Percentiles rank a stretch among this genome's conserved stretches.
phyloP scores from a whole-genome alignment of 169 alveolate species.

The Eimeria necatrix region DNA sequence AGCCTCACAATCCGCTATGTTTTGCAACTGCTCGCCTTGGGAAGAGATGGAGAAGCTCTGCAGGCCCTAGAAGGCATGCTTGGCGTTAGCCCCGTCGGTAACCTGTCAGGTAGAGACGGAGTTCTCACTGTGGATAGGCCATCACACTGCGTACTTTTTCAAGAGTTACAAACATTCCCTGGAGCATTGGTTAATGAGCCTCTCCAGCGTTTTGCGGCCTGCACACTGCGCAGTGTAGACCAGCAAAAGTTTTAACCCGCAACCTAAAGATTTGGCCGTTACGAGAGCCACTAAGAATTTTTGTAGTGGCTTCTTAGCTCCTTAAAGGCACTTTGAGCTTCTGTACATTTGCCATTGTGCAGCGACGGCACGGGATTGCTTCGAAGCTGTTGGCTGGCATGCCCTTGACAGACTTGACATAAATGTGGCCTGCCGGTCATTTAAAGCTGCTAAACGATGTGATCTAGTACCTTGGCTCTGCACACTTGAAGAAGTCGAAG shows the following conservation, averaged over 20 bases:
- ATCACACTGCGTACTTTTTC: neutral
- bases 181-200: neutral
- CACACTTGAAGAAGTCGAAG: slow-evolving; percentile 23
- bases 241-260: neutral
- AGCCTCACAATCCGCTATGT: slow-evolving; percentile 25
- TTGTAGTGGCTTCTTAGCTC: neutral
- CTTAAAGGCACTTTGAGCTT: neutral
- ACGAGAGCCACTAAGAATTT: neutral
- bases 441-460: slow-evolving; percentile 4
- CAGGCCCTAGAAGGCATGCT: neutral
- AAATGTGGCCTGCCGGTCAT: neutral
- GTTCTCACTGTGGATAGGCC: neutral
- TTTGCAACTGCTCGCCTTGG: slow-evolving; percentile 15
- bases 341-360: neutral
- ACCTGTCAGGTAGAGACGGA: neutral
- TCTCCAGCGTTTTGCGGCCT: neutral
- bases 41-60: neutral
- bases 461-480: slow-evolving; percentile 20
- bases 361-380: slow-evolving; percentile 4
- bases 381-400: slow-evolving; percentile 36
- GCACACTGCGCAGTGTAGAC: neutral
- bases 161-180: neutral
- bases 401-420: slow-evolving; percentile 1
- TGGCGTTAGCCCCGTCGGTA: neutral
- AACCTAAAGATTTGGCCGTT: no score